These are phyloP conservation scores for Debaryomyces singareniensis DNA, from an alignment of 1,139 yeast species.

Conservation along the genomic window DNA sequence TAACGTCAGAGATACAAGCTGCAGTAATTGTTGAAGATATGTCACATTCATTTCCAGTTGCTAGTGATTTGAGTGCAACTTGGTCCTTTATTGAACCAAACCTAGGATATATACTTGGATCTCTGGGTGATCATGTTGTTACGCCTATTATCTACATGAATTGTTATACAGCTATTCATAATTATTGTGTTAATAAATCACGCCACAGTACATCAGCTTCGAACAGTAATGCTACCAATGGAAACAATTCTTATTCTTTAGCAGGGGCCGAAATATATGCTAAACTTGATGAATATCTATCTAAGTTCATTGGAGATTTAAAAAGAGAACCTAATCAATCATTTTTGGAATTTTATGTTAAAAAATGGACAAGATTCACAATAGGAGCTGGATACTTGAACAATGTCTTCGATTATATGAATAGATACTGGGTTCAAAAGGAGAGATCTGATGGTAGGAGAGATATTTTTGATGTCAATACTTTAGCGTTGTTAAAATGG, in stretches of 20 bases:
- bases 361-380: conserved; percentile 83
- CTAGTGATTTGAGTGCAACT: conserved; percentile 58
- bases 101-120: conserved; percentile 61
- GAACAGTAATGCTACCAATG: conserved; percentile 9
- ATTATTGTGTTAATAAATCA: conserved; percentile 84
- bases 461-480: conserved; percentile 85
- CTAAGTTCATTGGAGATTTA: conserved; percentile 50
- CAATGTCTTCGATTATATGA: conserved; percentile 92
- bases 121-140: conserved; percentile 56
- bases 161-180: conserved; percentile 81
- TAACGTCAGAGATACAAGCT: too few relatives aligned
- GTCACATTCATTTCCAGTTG: conserved; percentile 17
- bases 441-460: conserved; percentile 94
- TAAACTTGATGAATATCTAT: conserved; percentile 62
- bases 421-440: conserved; percentile 95
- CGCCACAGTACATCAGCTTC: conserved; percentile 23
- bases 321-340: conserved; percentile 52
- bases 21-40: conserved; percentile 1
- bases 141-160: conserved; percentile 70
- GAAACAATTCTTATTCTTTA: conserved; percentile 37
- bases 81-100: conserved; percentile 78
- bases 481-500: conserved; percentile 86
- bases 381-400: conserved; percentile 89
- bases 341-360: conserved; percentile 78
- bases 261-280: conserved; percentile 89